Percentiles rank a stretch among this genome's conserved stretches.
Evolutionary conservation across 345 rosid genomes (phyloP).

Genomic region (Hirschfeldia incana): DNA sequence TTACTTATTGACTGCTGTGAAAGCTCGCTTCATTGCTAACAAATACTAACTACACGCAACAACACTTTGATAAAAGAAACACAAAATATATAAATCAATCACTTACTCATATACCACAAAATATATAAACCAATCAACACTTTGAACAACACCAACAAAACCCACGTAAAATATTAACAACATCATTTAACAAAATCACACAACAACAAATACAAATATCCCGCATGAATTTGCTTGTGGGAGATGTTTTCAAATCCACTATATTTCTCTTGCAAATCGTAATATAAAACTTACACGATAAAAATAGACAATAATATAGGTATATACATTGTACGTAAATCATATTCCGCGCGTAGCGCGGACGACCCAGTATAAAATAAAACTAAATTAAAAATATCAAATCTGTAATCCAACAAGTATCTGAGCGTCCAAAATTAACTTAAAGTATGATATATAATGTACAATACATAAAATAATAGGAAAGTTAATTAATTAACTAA

Average conservation of each 20-base stretch:
- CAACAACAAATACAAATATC: not conserved
- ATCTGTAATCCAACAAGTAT: too few relatives aligned
- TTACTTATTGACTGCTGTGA: not conserved
- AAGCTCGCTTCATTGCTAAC: not conserved
- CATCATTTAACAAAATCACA: not conserved
- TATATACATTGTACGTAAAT: too few relatives aligned
- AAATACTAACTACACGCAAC: too few relatives aligned
- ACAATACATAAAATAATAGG: too few relatives aligned
- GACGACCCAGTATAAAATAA: too few relatives aligned
- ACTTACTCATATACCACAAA: not conserved
- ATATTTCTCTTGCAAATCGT: not conserved
- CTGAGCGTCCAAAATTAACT: too few relatives aligned
- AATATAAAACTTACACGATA: not conserved
- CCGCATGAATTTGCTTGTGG: not conserved
- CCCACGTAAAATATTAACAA: not conserved
- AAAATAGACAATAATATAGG: too few relatives aligned
- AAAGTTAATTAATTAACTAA: too few relatives aligned
- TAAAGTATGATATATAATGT: too few relatives aligned
- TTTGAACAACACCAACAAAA: not conserved
- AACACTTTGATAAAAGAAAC: not conserved
- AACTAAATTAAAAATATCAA: too few relatives aligned
- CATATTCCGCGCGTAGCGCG: too few relatives aligned
- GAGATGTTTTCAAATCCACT: not conserved
- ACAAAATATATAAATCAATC: not conserved
- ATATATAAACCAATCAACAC: not conserved